phyloP scores from a whole-genome alignment of 768 basidiomycete genomes.

The Dentipellis sp. region DNA sequence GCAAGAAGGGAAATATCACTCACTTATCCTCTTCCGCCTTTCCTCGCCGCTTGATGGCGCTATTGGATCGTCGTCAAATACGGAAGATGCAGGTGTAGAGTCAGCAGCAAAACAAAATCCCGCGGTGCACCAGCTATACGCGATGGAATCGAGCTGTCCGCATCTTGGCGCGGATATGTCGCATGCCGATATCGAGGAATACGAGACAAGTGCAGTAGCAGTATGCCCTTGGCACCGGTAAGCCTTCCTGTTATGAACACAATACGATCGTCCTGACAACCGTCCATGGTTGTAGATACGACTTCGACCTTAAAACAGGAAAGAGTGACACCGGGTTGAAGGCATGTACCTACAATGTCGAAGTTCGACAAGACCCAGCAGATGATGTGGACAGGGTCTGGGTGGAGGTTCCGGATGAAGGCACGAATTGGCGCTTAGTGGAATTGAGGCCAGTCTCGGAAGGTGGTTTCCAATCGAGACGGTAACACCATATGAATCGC shows the following conservation, averaged over 20 bases:
- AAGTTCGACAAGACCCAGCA: slow-evolving; percentile 31
- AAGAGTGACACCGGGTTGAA: slow-evolving; percentile 59
- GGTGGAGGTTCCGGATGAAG: slow-evolving; percentile 47
- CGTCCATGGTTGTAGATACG: slow-evolving; percentile 38
- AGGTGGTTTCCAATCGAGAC: slow-evolving; percentile 28
- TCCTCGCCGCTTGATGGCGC: neutral
- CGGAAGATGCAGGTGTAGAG: too few relatives aligned
- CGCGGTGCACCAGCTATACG: slow-evolving; percentile 41
- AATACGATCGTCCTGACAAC: neutral
- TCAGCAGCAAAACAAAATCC: neutral
- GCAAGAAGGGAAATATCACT: slow-evolving; percentile 16
- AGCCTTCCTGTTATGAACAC: slow-evolving; percentile 4
- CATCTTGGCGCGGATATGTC: slow-evolving; percentile 76
- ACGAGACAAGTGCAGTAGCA: slow-evolving; percentile 46
- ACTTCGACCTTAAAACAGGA: slow-evolving; percentile 64
- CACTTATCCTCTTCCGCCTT: slow-evolving; percentile 21
- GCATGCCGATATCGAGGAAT: slow-evolving; percentile 72
- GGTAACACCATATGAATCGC: too few relatives aligned
- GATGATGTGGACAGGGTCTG: slow-evolving; percentile 40
- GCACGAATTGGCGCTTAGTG: slow-evolving; percentile 51
- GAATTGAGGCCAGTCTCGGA: slow-evolving; percentile 67
- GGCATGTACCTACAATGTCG: slow-evolving; percentile 59
- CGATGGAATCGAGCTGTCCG: slow-evolving; percentile 75
- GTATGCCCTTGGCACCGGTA: slow-evolving; percentile 76
- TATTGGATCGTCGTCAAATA: neutral